Conservation (phyloP, 2,329 filamentous ascomycete genomes). For the Cercospora sojina region DNA sequence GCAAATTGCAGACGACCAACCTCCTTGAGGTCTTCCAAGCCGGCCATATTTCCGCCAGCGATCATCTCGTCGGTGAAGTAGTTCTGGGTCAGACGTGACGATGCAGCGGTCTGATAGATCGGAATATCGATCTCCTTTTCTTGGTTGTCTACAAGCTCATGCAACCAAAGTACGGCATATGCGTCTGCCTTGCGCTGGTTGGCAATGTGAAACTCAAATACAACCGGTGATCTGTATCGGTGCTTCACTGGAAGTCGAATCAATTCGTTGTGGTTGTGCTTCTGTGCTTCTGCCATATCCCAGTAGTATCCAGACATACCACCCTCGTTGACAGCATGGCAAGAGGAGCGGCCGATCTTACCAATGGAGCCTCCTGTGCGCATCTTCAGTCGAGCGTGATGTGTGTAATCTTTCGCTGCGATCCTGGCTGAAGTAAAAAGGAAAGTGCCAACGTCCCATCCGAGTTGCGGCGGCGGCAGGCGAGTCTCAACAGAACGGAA, state of each 20-base stretch:
- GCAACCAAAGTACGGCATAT: slow-evolving; percentile 81
- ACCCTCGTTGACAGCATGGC: slow-evolving; percentile 58
- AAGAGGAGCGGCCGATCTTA: slow-evolving; percentile 64
- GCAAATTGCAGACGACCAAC: slow-evolving; percentile 79
- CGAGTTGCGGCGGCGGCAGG: slow-evolving; percentile 79
- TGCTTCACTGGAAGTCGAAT: slow-evolving; percentile 83
- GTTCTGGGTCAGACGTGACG: slow-evolving; percentile 79
- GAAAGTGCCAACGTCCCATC: slow-evolving; percentile 95
- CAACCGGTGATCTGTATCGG: slow-evolving; percentile 83
- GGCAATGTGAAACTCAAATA: slow-evolving; percentile 76
- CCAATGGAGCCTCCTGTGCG: slow-evolving; percentile 82
- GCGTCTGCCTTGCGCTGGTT: slow-evolving; percentile 69
- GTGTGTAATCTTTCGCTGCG: slow-evolving; percentile 61
- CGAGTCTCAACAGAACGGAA: slow-evolving; percentile 87
- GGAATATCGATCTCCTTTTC: slow-evolving; percentile 79
- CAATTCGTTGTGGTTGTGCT: slow-evolving; percentile 47
- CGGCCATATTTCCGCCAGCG: slow-evolving; percentile 58
- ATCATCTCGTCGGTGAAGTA: slow-evolving; percentile 83
- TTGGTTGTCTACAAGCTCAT: slow-evolving; percentile 79
- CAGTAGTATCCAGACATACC: slow-evolving; percentile 56
- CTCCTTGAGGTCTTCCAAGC: slow-evolving; percentile 72
- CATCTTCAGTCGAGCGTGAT: slow-evolving; percentile 67
- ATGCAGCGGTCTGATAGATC: slow-evolving; percentile 79
- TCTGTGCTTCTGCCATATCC: slow-evolving; percentile 46
- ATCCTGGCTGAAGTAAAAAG: slow-evolving; percentile 76